Evolutionary conservation across 1,284 basidiomycete species (phyloP).

Genomic region (Pterulicium gracile): DNA sequence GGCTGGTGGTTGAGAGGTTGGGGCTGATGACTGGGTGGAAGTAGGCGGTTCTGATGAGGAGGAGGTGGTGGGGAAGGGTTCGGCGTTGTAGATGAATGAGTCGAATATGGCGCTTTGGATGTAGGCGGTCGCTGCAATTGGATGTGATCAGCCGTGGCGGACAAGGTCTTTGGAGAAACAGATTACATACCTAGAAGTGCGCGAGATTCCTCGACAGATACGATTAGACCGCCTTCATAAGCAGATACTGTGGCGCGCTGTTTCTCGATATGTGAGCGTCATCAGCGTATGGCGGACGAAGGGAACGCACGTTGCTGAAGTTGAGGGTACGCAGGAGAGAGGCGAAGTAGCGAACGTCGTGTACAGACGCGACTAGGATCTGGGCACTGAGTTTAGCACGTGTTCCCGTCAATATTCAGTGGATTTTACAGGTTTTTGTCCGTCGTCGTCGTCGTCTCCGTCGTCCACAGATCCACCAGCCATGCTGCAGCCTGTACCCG

Average conservation of each 20-base stretch:
- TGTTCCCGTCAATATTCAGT: too few relatives aligned
- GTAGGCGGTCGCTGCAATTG: slow-evolving; percentile 67
- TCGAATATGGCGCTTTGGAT: slow-evolving; percentile 74
- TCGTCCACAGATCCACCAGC: too few relatives aligned
- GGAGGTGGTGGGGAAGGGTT: too few relatives aligned
- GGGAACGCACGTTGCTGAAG: slow-evolving; percentile 53
- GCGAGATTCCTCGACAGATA: slow-evolving; percentile 81
- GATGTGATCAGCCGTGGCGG: neutral
- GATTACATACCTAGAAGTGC: slow-evolving; percentile 56
- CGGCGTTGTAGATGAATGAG: slow-evolving; percentile 53
- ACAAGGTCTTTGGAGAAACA: slow-evolving; percentile 5
- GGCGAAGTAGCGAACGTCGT: slow-evolving; percentile 71
- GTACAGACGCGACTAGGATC: slow-evolving; percentile 69
- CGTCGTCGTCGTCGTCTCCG: neutral
- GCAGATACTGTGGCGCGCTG: slow-evolving; percentile 76
- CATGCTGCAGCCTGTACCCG: too few relatives aligned
- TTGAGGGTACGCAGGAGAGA: slow-evolving; percentile 69
- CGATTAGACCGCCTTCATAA: slow-evolving; percentile 59
- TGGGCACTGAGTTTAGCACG: too few relatives aligned
- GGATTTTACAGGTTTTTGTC: neutral
- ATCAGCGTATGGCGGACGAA: slow-evolving; percentile 6
- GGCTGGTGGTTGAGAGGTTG: slow-evolving; percentile 14
- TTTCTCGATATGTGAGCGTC: slow-evolving; percentile 6
- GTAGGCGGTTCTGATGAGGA: slow-evolving; percentile 9
- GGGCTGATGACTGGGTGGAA: slow-evolving; percentile 8